Percentiles rank a stretch among this genome's conserved stretches.
Conservation (phyloP, 1,139 yeast genomes). For the Saccharomyces hybrid region DNA sequence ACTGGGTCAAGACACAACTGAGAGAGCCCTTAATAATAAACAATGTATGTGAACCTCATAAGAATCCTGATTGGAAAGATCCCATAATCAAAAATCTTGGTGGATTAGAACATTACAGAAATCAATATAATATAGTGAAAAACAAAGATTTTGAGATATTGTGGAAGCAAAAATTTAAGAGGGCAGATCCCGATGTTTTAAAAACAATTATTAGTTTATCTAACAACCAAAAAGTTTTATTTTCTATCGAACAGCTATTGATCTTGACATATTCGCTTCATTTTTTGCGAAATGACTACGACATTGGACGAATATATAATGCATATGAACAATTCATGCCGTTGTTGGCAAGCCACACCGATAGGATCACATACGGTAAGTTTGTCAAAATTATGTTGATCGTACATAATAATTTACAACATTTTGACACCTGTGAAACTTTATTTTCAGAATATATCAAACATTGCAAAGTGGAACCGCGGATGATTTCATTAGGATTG, state of each 20-base stretch:
- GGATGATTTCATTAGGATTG: slow-evolving; percentile 21
- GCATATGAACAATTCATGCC: slow-evolving; percentile 10
- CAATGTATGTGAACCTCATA: not conserved
- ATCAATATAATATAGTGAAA: not conserved
- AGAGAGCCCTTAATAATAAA: slow-evolving; percentile 4
- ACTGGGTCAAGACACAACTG: slow-evolving; percentile 11
- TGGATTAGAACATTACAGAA: not conserved
- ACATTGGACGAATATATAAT: slow-evolving; percentile 19
- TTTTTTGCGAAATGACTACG: slow-evolving; percentile 10
- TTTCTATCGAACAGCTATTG: slow-evolving; percentile 15
- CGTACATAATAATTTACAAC: slow-evolving; percentile 16
- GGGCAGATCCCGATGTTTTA: slow-evolving; percentile 12
- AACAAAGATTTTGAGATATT: not conserved
- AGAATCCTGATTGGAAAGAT: not conserved
- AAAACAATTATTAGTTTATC: slow-evolving; percentile 10
- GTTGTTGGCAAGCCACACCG: slow-evolving; percentile 1
- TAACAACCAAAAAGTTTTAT: slow-evolving; percentile 8
- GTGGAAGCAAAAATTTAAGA: slow-evolving; percentile 15
- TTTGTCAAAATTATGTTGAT: slow-evolving; percentile 15
- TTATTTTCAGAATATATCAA: slow-evolving; percentile 26
- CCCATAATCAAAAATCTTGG: not conserved
- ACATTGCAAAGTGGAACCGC: slow-evolving; percentile 15
- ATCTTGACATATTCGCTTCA: slow-evolving; percentile 13
- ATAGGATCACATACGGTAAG: slow-evolving; percentile 4
- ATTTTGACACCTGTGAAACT: slow-evolving; percentile 19